Evolutionary conservation across 371 early-diverging fungal genomes (phyloP).

Genomic region (Thermomucor indicae-seudaticae): DNA sequence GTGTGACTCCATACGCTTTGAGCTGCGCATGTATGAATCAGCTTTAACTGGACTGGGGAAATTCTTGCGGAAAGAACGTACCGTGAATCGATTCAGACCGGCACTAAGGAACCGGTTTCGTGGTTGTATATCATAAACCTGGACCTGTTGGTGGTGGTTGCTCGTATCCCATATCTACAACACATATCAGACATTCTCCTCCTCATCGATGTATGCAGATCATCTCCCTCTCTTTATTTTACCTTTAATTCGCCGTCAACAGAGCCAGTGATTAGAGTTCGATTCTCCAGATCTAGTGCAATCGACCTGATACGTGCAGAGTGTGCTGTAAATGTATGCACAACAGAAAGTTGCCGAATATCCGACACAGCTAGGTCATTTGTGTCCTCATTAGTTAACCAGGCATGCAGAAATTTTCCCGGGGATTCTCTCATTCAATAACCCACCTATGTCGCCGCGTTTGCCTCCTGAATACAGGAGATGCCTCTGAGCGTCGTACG

Average conservation of each 20-base stretch:
- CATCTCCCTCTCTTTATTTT: neutral
- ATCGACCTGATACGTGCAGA: slow-evolving; percentile 65
- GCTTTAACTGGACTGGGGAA: no score
- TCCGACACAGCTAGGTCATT: slow-evolving; percentile 65
- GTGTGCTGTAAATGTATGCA: slow-evolving; percentile 74
- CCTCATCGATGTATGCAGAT: neutral
- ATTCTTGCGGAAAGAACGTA: neutral
- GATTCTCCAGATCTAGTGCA: slow-evolving; percentile 55
- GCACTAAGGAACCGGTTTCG: slow-evolving; percentile 56
- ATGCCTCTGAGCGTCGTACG: slow-evolving; percentile 57
- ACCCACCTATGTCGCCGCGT: slow-evolving; percentile 71
- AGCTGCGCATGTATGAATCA: no score
- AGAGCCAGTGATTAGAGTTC: slow-evolving; percentile 60
- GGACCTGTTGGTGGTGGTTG: slow-evolving; percentile 49
- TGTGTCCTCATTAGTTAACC: no score
- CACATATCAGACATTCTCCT: neutral
- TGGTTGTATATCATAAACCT: slow-evolving; percentile 49
- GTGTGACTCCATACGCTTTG: slow-evolving; percentile 50
- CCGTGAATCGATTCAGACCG: slow-evolving; percentile 25
- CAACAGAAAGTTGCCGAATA: slow-evolving; percentile 60
- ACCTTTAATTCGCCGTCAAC: slow-evolving; percentile 60
- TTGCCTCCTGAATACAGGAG: slow-evolving; percentile 72
- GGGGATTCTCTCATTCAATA: neutral
- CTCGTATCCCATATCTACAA: slow-evolving; percentile 64
- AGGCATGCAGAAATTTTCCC: neutral